Base-by-base conservation (phyloP, 2,329 filamentous ascomycete genomes). In the Drechslera avenae region DNA sequence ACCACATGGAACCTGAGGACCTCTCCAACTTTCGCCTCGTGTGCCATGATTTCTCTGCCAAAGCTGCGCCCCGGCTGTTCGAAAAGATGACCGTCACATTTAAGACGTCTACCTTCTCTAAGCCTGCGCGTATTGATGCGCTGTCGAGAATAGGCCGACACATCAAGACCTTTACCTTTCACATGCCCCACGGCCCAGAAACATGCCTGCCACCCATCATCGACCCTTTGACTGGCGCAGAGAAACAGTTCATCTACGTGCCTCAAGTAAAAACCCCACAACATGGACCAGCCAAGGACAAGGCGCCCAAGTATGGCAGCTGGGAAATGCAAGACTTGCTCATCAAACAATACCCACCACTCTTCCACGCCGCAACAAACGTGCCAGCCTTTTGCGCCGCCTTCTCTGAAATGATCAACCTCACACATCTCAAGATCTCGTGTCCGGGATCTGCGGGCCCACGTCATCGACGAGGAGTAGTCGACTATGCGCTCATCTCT, bases 281-380 rank as follows among this genome's bases (percentile, higher is more conserved):
- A 68, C 81, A 81, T 23, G 57, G 64, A 19, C 57, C 84, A 80
- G 46, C 83, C 37, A 76, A 86, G 60, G 80, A 83, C 57, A 79
- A 74, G 62, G 67, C 86, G 46, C 88, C 88, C 43, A 93, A 90
- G 75, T 95, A 95, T 71, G 89, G 88, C 60, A 89, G 86, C 70
- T 81, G 83, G 62, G 88, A 90, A 64, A 84, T 94, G 65, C 91
- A 87, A 54, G 88, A 93, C 67, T 82, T 95, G 51, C 80, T 96
- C 54, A 89, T 90, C 12, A 86, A 90, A 68, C 91, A 96, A 75
- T 96, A 95, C 66, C 90, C 90, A 44, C 90, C 91, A 5, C 77
- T 96, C 2, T 96, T 96, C 75, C 91, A 96, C 68, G 89, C 91
- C 5, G 89, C 91, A 6, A 93, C 90, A 54, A 94, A 96, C 68